These are phyloP conservation scores for Colletotrichum tropicale DNA, from an alignment of 2,329 filamentous ascomycete species.

Conservation along the genomic window DNA sequence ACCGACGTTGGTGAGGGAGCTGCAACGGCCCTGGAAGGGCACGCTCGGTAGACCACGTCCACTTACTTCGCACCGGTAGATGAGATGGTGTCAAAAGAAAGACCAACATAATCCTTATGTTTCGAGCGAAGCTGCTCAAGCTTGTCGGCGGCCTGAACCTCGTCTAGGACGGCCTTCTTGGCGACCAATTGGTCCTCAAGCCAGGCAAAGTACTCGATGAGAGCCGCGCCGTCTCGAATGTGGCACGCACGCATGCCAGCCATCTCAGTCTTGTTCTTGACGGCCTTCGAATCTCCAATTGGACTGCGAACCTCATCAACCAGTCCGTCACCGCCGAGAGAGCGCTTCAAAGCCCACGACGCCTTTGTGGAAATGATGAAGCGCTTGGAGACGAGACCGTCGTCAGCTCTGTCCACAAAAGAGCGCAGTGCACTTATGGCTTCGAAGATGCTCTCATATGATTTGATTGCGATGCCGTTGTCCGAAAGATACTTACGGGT, in stretches of 20 bases:
- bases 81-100: slow-evolving; percentile 96
- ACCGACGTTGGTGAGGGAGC: not conserved
- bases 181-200: slow-evolving; percentile 84
- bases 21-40: not conserved
- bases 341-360: slow-evolving; percentile 90
- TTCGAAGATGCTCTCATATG: slow-evolving; percentile 81
- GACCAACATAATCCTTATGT: slow-evolving; percentile 78
- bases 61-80: slow-evolving; percentile 80
- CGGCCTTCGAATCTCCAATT: slow-evolving; percentile 86
- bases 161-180: slow-evolving; percentile 78
- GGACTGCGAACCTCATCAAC: slow-evolving; percentile 90
- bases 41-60: not conserved
- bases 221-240: slow-evolving; percentile 87
- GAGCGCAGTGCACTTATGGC: slow-evolving; percentile 69
- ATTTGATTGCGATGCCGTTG: slow-evolving; percentile 74
- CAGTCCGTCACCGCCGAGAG: slow-evolving; percentile 82
- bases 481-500: slow-evolving; percentile 72
- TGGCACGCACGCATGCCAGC: slow-evolving; percentile 95
- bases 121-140: slow-evolving; percentile 76
- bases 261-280: slow-evolving; percentile 91
- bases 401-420: slow-evolving; percentile 8
- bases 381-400: slow-evolving; percentile 54
- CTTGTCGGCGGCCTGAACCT: slow-evolving; percentile 91
- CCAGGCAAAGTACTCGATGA: slow-evolving; percentile 96
- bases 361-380: slow-evolving; percentile 87